Conservation (phyloP, 345 rosid genomes). For the Theobroma cacao region DNA sequence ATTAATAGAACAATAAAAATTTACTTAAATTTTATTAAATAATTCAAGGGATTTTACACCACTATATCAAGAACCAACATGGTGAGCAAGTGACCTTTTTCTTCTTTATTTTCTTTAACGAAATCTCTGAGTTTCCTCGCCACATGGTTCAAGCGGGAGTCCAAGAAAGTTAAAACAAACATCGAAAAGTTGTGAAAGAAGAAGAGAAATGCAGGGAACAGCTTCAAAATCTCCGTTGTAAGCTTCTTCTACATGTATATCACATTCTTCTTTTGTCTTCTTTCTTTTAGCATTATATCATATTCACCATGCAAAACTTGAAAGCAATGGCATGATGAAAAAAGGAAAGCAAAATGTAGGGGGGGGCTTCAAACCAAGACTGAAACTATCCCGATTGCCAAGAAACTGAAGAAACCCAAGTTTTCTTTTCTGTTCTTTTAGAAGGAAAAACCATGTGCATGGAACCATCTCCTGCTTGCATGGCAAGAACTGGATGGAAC, state of each 20-base stretch:
- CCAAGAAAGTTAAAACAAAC: neutral
- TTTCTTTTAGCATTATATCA: neutral
- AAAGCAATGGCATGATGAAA: neutral
- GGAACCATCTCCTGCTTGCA: neutral
- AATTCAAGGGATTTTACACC: too few species aligned
- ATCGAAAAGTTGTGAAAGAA: neutral
- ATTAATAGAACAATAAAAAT: too few species aligned
- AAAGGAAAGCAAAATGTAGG: neutral
- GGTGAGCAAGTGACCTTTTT: too few species aligned
- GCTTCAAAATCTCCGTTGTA: neutral
- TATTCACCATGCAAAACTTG: neutral
- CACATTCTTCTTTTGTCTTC: neutral
- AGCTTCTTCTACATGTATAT: neutral
- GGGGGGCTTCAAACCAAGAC: neutral
- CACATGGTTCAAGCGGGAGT: neutral
- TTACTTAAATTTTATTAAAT: too few species aligned
- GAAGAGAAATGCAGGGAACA: slow-evolving; percentile 3
- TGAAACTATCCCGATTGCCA: neutral
- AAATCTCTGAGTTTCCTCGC: neutral
- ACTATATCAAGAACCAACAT: too few species aligned
- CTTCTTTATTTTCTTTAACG: neutral
- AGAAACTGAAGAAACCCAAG: neutral
- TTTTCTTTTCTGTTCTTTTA: neutral
- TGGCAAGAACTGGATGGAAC: neutral
- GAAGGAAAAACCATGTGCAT: neutral